phyloP scores from a whole-genome alignment of 2,329 filamentous ascomycete species.

The Exophiala viscosa region DNA sequence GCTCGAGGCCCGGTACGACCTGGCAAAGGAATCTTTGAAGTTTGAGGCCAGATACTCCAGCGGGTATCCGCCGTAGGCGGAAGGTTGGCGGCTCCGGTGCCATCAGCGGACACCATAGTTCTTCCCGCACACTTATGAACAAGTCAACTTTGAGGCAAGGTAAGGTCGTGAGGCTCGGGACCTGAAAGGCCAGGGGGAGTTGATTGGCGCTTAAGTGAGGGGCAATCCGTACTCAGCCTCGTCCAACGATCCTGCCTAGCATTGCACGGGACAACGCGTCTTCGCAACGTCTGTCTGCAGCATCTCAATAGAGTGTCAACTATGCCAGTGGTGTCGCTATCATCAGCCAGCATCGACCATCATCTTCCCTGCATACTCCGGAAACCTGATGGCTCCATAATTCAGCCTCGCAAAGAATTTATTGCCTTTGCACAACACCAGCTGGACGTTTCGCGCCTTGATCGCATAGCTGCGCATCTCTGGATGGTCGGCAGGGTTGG shows the following conservation, averaged over 20 bases:
- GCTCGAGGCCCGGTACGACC: not conserved
- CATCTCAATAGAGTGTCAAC: not conserved
- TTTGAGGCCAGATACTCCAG: not conserved
- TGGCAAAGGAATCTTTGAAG: not conserved
- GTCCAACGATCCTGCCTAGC: too few species aligned
- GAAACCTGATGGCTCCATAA: not conserved
- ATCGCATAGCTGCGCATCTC: slow-evolving; percentile 15
- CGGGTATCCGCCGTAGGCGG: slow-evolving; percentile 1
- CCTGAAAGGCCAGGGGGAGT: too few species aligned
- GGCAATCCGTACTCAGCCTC: too few species aligned
- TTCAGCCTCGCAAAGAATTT: not conserved
- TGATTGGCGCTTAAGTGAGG: too few species aligned
- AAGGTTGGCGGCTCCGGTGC: not conserved
- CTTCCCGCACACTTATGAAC: not conserved
- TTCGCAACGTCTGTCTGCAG: not conserved
- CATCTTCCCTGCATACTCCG: not conserved
- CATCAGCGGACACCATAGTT: not conserved
- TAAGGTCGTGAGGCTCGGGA: not conserved
- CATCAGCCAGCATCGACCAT: not conserved
- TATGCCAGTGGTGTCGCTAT: not conserved
- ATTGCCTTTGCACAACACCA: not conserved
- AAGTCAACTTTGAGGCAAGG: not conserved
- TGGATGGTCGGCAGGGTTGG: slow-evolving; percentile 30
- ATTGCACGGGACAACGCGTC: too few species aligned
- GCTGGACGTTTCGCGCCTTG: too few species aligned